Evolutionary conservation across 768 basidiomycete species (phyloP).

Genomic region (Mycena indigotica): DNA sequence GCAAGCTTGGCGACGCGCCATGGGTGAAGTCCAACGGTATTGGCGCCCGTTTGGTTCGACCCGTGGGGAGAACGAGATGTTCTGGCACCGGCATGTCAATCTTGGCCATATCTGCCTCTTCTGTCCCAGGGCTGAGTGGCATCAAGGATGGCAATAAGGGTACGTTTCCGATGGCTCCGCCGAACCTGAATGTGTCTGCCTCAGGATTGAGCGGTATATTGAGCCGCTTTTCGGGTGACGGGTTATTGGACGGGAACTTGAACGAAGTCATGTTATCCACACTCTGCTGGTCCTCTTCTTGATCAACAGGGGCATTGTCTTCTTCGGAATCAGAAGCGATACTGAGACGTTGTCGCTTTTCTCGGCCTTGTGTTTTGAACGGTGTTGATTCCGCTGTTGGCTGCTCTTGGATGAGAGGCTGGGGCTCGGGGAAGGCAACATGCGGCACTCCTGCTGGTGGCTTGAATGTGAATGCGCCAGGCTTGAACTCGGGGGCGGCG

Average conservation of each 20-base stretch:
- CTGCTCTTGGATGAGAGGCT: conserved; percentile 23
- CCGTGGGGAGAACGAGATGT: conserved; percentile 28
- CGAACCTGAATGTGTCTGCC: conserved; percentile 67
- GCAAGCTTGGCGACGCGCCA: conserved; percentile 33
- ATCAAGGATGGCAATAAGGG: conserved; percentile 16
- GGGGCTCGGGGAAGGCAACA: conserved; percentile 43
- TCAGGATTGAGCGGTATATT: conserved; percentile 47
- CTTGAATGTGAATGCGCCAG: conserved; percentile 80
- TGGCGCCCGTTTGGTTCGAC: conserved; percentile 64
- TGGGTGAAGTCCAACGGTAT: conserved; percentile 76
- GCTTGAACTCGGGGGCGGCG: conserved; percentile 81
- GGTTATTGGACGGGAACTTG: conserved; percentile 64
- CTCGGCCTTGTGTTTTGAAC: conserved; percentile 67
- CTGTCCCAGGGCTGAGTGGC: conserved; percentile 20
- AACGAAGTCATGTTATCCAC: conserved; percentile 71
- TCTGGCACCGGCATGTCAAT: conserved; percentile 27
- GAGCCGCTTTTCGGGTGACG: conserved; percentile 54
- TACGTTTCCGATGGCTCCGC: conserved; percentile 52
- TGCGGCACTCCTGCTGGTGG: conserved; percentile 67
- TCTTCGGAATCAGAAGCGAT: conserved; percentile 32
- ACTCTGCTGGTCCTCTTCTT: conserved; percentile 47
- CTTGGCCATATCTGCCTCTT: conserved; percentile 30
- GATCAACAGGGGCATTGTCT: no score
- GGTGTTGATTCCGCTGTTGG: conserved; percentile 42
- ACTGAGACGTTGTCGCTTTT: conserved; percentile 72